These are phyloP conservation scores for Podaxis sp. DNA, from an alignment of 768 basidiomycete species.

Conservation along the genomic window DNA sequence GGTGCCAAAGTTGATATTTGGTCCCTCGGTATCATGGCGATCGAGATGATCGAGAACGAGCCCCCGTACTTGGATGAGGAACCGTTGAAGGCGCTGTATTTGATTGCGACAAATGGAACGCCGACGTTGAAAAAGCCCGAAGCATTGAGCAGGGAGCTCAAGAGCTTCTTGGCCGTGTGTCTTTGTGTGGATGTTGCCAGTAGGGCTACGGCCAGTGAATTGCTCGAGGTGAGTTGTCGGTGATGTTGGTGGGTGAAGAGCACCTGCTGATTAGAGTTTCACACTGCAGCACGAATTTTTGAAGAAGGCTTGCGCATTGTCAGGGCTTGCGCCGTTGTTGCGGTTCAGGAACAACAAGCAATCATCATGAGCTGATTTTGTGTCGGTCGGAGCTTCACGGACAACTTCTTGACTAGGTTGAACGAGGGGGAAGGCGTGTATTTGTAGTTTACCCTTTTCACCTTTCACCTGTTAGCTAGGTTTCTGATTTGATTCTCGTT, in stretches of 20 bases:
- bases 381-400: neutral
- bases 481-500: neutral
- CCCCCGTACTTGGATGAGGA: slow-evolving; percentile 96
- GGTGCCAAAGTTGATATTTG: slow-evolving; percentile 96
- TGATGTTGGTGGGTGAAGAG: neutral
- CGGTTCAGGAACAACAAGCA: slow-evolving; percentile 73
- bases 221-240: slow-evolving; percentile 62
- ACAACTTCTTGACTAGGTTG: neutral
- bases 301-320: slow-evolving; percentile 78
- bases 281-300: slow-evolving; percentile 83
- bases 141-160: slow-evolving; percentile 84
- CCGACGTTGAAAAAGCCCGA: slow-evolving; percentile 98
- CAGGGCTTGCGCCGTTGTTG: slow-evolving; percentile 81
- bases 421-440: neutral
- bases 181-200: slow-evolving; percentile 95
- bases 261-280: slow-evolving; percentile 8
- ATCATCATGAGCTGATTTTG: slow-evolving; percentile 26
- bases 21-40: slow-evolving; percentile 97
- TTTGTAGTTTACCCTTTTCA: neutral
- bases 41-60: slow-evolving; percentile 99
- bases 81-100: slow-evolving; percentile 87
- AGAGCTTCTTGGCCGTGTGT: slow-evolving; percentile 97
- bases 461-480: neutral
- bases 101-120: slow-evolving; percentile 97
- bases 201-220: slow-evolving; percentile 83